phyloP scores from a whole-genome alignment of 1,284 basidiomycete species.

The Schizopora paradoxa region DNA sequence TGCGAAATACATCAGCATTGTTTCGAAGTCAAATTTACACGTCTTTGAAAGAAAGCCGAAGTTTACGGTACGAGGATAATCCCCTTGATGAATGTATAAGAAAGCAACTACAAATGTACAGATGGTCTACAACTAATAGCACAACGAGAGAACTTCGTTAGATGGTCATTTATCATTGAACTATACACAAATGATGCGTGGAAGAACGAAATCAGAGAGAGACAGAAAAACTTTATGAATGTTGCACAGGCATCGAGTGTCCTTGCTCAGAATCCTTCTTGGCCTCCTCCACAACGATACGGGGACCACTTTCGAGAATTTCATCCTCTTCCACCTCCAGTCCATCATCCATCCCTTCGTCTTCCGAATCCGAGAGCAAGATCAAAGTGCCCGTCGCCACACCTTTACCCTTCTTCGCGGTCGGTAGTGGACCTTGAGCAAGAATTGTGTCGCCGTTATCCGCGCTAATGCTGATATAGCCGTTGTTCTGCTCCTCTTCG shows the following conservation, averaged over 20 bases:
- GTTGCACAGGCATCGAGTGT: neutral
- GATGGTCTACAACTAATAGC: neutral
- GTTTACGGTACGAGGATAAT: neutral
- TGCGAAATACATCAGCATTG: neutral
- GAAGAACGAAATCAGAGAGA: neutral
- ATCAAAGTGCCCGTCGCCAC: slow-evolving; percentile 11
- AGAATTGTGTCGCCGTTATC: slow-evolving; percentile 11
- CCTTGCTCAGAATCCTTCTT: neutral
- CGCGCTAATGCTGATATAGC: slow-evolving; percentile 13
- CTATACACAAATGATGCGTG: neutral
- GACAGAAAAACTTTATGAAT: neutral
- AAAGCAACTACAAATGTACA: neutral
- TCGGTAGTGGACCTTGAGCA: slow-evolving; percentile 10
- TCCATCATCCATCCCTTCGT: slow-evolving; percentile 22
- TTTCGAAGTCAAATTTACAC: slow-evolving; percentile 1
- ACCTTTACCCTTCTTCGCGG: slow-evolving; percentile 9
- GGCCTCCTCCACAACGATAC: neutral
- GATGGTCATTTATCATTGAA: neutral
- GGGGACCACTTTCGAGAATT: slow-evolving; percentile 34
- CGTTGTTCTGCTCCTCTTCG: slow-evolving; percentile 38
- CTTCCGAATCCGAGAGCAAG: slow-evolving; percentile 25
- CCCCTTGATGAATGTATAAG: neutral
- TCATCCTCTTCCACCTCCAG: slow-evolving; percentile 38
- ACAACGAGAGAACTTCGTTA: neutral
- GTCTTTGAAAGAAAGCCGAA: neutral